Evolutionary conservation across 2,329 filamentous ascomycete genomes (phyloP), one percentile per base, ranked within the genome.

Genomic region (Chrysoporthe cubensis): DNA sequence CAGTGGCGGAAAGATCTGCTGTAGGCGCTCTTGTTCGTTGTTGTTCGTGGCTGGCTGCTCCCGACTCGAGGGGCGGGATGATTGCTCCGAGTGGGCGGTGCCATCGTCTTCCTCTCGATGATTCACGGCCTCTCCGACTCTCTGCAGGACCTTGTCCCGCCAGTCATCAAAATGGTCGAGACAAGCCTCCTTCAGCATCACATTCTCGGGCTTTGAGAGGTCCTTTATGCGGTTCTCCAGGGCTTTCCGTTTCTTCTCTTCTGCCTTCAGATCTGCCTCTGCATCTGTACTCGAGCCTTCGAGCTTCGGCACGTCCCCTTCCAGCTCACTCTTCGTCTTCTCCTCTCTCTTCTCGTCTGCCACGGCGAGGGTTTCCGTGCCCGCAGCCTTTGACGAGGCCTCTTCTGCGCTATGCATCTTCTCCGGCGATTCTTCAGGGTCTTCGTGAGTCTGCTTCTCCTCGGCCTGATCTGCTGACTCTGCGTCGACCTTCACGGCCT

Each of bases 161-260:
- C 94, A 97, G n/a, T 88, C 86, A 70, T 93, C 88, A 74, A 94
- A 92, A 73, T 92, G 87, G 54, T 83, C 80, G 16, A 96, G 78
- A 1, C 91, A 88, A 6, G 87, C 87, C 42, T 74, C 75, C 43
- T 83, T 79, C 18, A 86, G 73, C 32, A 72, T 74, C 54, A 77
- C 50, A 6, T 81, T 74, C 18, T 76, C 76, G 18, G 75, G 74
- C 58, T 72, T 75, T 32, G 76, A 70, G 21, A 71, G 71, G 9
- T 69, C 66, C 26, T 64, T 56, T 18, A 58, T 46, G 32, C 56
- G 62, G n/a, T 40, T 66, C 40, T 61, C 71, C 40, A 54, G 60
- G 58, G 56, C 71, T 57, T 68, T 71, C 37, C 50, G 64, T 14
- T 58, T 62, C 44, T 62, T 67, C 16, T 69, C 67, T 13, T 65